Percentiles rank a stretch among this genome's conserved stretches.
Evolutionary conservation across 2,329 filamentous ascomycete species (phyloP).

Genomic region (Ascochyta rabiei): DNA sequence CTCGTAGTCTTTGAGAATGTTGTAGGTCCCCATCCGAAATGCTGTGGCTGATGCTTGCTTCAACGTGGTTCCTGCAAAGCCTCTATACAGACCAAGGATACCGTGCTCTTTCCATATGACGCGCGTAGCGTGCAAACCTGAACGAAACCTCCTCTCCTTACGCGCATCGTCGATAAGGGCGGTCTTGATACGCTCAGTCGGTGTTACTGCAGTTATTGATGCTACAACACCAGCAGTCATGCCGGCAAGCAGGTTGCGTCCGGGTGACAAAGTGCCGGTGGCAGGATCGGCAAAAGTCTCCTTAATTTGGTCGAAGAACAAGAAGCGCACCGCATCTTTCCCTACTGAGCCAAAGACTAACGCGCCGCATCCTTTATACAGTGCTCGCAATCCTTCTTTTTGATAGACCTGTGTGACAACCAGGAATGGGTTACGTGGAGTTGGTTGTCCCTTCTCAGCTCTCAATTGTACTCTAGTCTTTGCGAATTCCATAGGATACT

Average conservation of each 20-base stretch:
- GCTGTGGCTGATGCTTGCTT: constrained; percentile 68
- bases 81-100: constrained; percentile 62
- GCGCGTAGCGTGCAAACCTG: constrained; percentile 58
- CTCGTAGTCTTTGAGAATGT: constrained; percentile 66
- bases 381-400: constrained; percentile 61
- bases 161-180: constrained; percentile 68
- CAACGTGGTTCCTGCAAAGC: constrained; percentile 65
- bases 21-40: constrained; percentile 67
- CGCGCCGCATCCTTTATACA: constrained; percentile 69
- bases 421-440: constrained; percentile 62
- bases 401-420: constrained; percentile 62
- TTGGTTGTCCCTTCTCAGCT: constrained; percentile 50
- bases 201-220: constrained; percentile 68
- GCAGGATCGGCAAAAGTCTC: constrained; percentile 61
- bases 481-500: constrained; percentile 71
- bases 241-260: constrained; percentile 65
- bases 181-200: constrained; percentile 72
- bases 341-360: constrained; percentile 65
- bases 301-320: constrained; percentile 70
- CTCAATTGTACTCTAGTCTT: constrained; percentile 68
- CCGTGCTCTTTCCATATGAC: constrained; percentile 61
- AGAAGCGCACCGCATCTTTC: constrained; percentile 70
- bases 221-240: constrained; percentile 69
- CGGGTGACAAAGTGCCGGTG: constrained; percentile 62
- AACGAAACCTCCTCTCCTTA: constrained; percentile 56